These are phyloP conservation scores for Penicillium desertorum DNA, from an alignment of 495 filamentous ascomycete species.

Conservation along the genomic window DNA sequence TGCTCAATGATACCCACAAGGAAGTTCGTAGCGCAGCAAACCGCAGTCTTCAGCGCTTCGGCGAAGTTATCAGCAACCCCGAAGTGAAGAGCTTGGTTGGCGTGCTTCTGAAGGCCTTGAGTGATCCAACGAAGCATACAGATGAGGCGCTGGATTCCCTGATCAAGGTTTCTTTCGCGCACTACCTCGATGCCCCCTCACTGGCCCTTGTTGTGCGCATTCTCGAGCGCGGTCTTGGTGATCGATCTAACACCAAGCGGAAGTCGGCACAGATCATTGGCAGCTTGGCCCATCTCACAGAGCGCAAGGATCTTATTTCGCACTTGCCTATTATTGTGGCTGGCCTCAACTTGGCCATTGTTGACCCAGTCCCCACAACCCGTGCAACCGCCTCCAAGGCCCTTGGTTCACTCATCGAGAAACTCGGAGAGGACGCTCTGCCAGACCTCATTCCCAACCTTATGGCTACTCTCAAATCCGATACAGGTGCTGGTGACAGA, in stretches of 20 bases:
- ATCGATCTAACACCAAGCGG: conserved; percentile 89
- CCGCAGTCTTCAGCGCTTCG: conserved; percentile 92
- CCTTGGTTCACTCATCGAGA: conserved; percentile 91
- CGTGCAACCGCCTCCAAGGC: conserved; percentile 95
- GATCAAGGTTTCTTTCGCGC: conserved; percentile 93
- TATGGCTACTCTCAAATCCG: conserved; percentile 95
- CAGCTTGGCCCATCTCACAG: conserved; percentile 93
- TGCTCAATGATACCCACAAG: conserved; percentile 96
- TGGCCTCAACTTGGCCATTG: conserved; percentile 81
- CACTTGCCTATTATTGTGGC: conserved; percentile 92
- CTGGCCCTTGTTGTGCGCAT: conserved; percentile 93
- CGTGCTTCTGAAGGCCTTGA: conserved; percentile 91
- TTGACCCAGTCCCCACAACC: conserved; percentile 96
- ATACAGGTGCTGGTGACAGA: conserved; percentile 92
- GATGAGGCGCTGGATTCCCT: conserved; percentile 91
- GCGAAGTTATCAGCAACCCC: conserved; percentile 96
- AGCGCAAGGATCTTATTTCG: conserved; percentile 86
- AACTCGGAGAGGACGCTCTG: conserved; percentile 93
- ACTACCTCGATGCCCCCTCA: conserved; percentile 94
- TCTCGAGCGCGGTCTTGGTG: conserved; percentile 84
- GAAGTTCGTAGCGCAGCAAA: conserved; percentile 91
- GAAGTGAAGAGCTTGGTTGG: conserved; percentile 89
- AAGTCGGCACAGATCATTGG: conserved; percentile 97
- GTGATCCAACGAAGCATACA: conserved; percentile 95
- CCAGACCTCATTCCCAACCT: conserved; percentile 97